These are phyloP conservation scores for Hygrophorus russula DNA, from an alignment of 768 basidiomycete genomes.

Conservation along the genomic window DNA sequence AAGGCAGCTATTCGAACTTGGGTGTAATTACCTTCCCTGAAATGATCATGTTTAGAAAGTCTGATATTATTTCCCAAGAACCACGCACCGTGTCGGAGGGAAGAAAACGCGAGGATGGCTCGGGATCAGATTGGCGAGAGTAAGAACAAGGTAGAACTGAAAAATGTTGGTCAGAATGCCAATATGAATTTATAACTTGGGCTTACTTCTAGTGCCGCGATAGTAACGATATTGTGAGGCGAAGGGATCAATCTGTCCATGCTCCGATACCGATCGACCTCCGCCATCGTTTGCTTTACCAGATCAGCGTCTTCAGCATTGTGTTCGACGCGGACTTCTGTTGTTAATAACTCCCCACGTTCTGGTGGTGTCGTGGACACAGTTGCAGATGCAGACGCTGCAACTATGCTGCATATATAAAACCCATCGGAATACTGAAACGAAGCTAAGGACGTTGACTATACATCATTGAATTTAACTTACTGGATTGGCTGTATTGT, in stretches of 20 bases:
- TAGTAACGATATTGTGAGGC: slow-evolving; percentile 85
- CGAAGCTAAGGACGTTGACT: not conserved
- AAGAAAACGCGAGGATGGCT: slow-evolving; percentile 73
- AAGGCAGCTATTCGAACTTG: slow-evolving; percentile 90
- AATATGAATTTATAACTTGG: not conserved
- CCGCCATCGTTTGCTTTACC: slow-evolving; percentile 62
- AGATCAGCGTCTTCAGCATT: slow-evolving; percentile 60
- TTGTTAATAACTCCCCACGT: slow-evolving; percentile 63
- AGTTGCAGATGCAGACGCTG: slow-evolving; percentile 69
- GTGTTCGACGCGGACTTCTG: slow-evolving; percentile 55
- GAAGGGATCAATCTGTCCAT: slow-evolving; percentile 96
- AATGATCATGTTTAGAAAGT: slow-evolving; percentile 1
- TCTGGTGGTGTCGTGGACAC: slow-evolving; percentile 72
- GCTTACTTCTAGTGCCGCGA: slow-evolving; percentile 81
- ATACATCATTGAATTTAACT: slow-evolving; percentile 15
- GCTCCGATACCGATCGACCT: slow-evolving; percentile 85
- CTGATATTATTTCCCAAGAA: not conserved
- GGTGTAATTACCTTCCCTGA: slow-evolving; percentile 86
- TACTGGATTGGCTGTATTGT: slow-evolving; percentile 85
- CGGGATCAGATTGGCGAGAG: slow-evolving; percentile 65
- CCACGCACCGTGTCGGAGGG: slow-evolving; percentile 70
- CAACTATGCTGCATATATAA: slow-evolving; percentile 81
- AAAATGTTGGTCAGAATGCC: not conserved
- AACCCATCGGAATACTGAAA: slow-evolving; percentile 80
- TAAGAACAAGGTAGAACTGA: slow-evolving; percentile 74